These are phyloP conservation scores for Kockiozyma suomiensis DNA, from an alignment of 805 yeast species.

Conservation along the genomic window DNA sequence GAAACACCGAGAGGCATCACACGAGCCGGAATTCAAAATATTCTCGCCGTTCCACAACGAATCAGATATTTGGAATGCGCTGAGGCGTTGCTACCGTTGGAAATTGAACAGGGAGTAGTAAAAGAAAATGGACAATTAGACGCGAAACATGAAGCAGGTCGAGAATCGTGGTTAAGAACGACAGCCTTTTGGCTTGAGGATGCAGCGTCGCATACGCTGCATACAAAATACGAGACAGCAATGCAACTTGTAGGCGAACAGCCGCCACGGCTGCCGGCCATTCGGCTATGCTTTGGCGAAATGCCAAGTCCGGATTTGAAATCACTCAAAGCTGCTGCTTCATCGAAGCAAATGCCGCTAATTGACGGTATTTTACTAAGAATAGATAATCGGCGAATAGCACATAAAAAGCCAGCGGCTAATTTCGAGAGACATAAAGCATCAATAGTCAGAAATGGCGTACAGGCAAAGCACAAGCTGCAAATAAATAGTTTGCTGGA, in stretches of 20 bases:
- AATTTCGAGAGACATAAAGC: not conserved
- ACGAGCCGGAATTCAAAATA: not conserved
- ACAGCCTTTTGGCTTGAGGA: not conserved
- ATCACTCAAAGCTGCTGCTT: not conserved
- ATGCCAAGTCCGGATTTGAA: no score
- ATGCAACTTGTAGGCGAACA: not conserved
- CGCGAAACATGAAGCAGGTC: not conserved
- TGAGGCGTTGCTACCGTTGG: not conserved
- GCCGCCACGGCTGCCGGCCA: not conserved
- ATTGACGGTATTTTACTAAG: not conserved
- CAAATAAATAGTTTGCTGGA: not conserved
- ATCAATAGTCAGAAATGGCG: not conserved
- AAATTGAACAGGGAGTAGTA: not conserved
- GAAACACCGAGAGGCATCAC: not conserved
- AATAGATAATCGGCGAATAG: not conserved
- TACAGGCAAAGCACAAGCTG: not conserved
- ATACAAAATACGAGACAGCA: not conserved
- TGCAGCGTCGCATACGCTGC: not conserved
- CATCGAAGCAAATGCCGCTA: not conserved
- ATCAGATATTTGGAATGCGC: slow-evolving; percentile 14
- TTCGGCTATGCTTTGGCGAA: not conserved
- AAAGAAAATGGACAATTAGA: not conserved
- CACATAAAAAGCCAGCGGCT: not conserved
- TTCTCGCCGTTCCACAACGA: slow-evolving; percentile 2
- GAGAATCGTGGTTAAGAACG: not conserved